Evolutionary conservation across 805 yeast species (phyloP).

Genomic region (Cyberlindnera mycetangii): DNA sequence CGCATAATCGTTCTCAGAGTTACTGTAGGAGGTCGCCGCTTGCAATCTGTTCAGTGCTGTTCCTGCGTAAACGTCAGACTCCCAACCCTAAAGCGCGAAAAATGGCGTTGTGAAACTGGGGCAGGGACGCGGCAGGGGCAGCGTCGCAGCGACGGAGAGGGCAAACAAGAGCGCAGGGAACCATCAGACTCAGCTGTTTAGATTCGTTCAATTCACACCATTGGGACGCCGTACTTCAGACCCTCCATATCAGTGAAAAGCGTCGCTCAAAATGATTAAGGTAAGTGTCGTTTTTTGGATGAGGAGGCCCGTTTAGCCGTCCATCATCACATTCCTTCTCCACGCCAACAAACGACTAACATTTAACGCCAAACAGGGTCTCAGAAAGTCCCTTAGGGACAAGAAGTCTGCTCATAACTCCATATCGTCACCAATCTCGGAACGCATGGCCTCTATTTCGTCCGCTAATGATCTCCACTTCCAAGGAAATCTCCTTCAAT

Average conservation of each 20-base stretch:
- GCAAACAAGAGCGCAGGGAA: not conserved
- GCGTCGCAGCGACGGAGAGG: not conserved
- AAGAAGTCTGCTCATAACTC: conserved; percentile 24
- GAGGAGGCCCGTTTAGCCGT: not conserved
- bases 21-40: not conserved
- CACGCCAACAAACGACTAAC: not conserved
- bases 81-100: not conserved
- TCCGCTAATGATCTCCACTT: conserved; percentile 25
- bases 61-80: not conserved
- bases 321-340: not conserved
- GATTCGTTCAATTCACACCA: no score
- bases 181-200: not conserved
- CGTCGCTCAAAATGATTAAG: conserved; percentile 3
- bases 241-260: not conserved
- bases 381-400: conserved; percentile 30
- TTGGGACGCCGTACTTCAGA: no score
- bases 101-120: conserved; percentile 10
- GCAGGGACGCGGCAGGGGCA: conserved; percentile 4
- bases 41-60: not conserved
- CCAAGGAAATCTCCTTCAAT: conserved; percentile 31
- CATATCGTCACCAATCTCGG: conserved; percentile 26
- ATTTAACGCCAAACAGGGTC: conserved; percentile 17
- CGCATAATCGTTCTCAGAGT: not conserved
- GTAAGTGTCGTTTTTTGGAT: not conserved
- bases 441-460: conserved; percentile 22